A percentile compares a stretch with the other conserved stretches of the same genome.
phyloP scores from a whole-genome alignment of 1,284 basidiomycete species.

The Inonotus obliquus region DNA sequence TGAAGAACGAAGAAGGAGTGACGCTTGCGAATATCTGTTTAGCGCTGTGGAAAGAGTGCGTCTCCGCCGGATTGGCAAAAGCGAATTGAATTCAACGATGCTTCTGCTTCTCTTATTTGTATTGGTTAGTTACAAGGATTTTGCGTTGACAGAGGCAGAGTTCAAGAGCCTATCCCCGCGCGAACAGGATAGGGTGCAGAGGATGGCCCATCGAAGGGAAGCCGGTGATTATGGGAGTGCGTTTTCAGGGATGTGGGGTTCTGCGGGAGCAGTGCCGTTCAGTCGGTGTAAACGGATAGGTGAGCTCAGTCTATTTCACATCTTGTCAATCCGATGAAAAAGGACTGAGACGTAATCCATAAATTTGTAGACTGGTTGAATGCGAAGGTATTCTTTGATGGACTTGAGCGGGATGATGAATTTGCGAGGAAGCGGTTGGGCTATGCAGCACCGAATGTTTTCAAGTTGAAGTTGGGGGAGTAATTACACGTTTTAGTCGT shows the following conservation, averaged over 20 bases:
- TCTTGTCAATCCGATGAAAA: not conserved
- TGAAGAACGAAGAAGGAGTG: conserved; percentile 67
- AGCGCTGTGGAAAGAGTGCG: conserved; percentile 67
- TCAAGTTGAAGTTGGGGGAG: conserved; percentile 48
- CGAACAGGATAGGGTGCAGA: conserved; percentile 64
- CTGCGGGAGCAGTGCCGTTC: not conserved
- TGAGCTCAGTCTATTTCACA: conserved; percentile 24
- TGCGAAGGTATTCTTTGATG: conserved; percentile 65
- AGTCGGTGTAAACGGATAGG: conserved; percentile 12
- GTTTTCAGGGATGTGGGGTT: conserved; percentile 7
- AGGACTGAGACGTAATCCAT: conserved; percentile 4
- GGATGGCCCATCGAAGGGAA: conserved; percentile 45
- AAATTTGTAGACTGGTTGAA: conserved; percentile 63
- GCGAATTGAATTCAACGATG: not conserved
- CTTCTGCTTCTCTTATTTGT: not conserved
- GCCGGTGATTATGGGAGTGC: conserved; percentile 22
- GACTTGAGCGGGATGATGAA: conserved; percentile 49
- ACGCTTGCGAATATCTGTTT: conserved; percentile 67
- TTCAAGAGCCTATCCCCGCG: conserved; percentile 53
- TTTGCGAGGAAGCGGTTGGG: conserved; percentile 60
- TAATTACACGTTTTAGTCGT: not conserved
- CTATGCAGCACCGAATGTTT: conserved; percentile 71
- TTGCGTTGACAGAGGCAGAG: conserved; percentile 53
- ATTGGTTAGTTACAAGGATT: conserved; percentile 4
- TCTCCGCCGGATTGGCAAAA: conserved; percentile 14